Evolutionary conservation across 2,329 filamentous ascomycete genomes (phyloP), one percentile per base, ranked within the genome.

Genomic region (Apiospora pterosperma): DNA sequence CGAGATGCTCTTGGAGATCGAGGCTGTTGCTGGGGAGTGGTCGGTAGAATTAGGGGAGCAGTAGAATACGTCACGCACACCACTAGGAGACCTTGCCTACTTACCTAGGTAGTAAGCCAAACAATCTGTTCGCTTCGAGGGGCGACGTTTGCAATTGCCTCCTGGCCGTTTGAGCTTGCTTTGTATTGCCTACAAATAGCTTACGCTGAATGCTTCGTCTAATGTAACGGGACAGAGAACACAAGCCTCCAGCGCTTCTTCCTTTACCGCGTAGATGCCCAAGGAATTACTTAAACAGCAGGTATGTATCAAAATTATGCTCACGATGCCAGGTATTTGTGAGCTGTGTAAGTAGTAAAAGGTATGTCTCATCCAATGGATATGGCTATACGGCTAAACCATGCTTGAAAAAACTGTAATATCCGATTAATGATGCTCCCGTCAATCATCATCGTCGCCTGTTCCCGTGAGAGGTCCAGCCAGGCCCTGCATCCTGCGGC

Each of bases 401-500:
- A 55, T 34, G 25, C 48, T 55, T 16, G 34, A 34, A 8, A 55
- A 55, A 34, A 55, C 19, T 12, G n/a, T 19, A 12, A n/a, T 5
- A 34, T 34, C 19, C 28, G 7, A 12, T 21, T 19, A 16, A 60
- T 25, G n/a, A 12, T 25, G 3, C 42, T 23, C n/a, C 28, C 34
- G 11, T 62, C 39, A 62, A 21, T 62, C 60, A 42, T 76, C 73
- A 52, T 75, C 72, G 62, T 82, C 80, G 1, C 77, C 77, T 63
- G 80, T 67, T 14, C 85, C 82, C 28, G 84, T 85, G 72, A 88
- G 71, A 0, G 84, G 81, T 7, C 82, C 83, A 3, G 84, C 82
- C 23, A 88, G 77, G 1, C 85, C 85, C 64, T 87, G 81, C 85
- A 88, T 88, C 59, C 85, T 79, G 67, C 85, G 76, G 0, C 83